A percentile compares a stretch with the other conserved stretches of the same genome.
Conservation (phyloP, 2,329 filamentous ascomycete genomes). For the Grosmannia huntii region DNA sequence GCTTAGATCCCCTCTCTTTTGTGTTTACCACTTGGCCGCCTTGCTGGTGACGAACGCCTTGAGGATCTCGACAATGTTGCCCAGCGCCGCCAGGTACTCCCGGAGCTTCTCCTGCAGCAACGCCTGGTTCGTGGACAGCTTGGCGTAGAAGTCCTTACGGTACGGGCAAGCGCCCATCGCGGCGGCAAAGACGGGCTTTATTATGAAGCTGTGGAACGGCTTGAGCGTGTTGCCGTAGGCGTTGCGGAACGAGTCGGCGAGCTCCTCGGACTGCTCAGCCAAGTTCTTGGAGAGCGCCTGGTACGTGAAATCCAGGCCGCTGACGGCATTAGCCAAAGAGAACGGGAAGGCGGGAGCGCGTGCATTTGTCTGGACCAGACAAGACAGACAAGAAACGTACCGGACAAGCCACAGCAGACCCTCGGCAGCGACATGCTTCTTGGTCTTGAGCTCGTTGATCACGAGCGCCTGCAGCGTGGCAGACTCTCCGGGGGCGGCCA, state of each 20-base stretch:
- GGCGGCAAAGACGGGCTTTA: slow-evolving; percentile 85
- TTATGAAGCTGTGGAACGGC: slow-evolving; percentile 75
- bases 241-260: slow-evolving; percentile 72
- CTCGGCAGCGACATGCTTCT: slow-evolving; percentile 80
- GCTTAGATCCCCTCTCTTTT: no score
- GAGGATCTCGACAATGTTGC: slow-evolving; percentile 68
- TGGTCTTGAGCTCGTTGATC: slow-evolving; percentile 74
- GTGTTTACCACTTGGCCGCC: slow-evolving; percentile 42
- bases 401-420: slow-evolving; percentile 83
- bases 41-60: slow-evolving; percentile 42
- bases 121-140: slow-evolving; percentile 57
- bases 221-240: slow-evolving; percentile 83
- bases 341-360: neutral
- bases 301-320: slow-evolving; percentile 87
- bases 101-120: slow-evolving; percentile 53
- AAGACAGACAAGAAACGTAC: slow-evolving; percentile 34
- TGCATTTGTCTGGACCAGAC: no score
- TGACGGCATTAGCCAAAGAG: slow-evolving; percentile 24
- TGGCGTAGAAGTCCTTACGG: slow-evolving; percentile 82
- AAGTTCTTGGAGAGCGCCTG: slow-evolving; percentile 72
- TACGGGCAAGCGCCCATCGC: slow-evolving; percentile 92
- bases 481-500: slow-evolving; percentile 66
- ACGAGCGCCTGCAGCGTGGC: slow-evolving; percentile 75
- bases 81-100: slow-evolving; percentile 63
- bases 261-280: slow-evolving; percentile 55